phyloP scores from a whole-genome alignment of 768 basidiomycete species.

The Psilocybe azurescens region DNA sequence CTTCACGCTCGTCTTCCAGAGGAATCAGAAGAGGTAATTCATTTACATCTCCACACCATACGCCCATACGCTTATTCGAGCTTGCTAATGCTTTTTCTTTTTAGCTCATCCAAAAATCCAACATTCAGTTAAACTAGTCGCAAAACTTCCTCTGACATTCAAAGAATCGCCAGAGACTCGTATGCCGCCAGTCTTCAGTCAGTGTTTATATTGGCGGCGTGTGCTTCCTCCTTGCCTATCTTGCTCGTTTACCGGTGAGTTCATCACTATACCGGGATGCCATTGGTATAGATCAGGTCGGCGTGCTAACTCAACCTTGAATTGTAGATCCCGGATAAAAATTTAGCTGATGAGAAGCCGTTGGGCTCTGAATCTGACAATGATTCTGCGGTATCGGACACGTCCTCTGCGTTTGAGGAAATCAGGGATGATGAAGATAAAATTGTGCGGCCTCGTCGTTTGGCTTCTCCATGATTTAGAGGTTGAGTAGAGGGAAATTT shows the following conservation, averaged over 20 bases:
- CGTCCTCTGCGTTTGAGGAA: slow-evolving; percentile 21
- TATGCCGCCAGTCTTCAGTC: slow-evolving; percentile 63
- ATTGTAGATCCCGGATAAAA: slow-evolving; percentile 45
- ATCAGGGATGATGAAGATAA: slow-evolving; percentile 27
- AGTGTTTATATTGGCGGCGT: slow-evolving; percentile 68
- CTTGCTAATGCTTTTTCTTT: neutral
- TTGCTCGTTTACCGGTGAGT: slow-evolving; percentile 66
- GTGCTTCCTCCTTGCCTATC: slow-evolving; percentile 62
- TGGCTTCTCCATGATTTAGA: slow-evolving; percentile 8
- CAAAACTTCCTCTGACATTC: slow-evolving; percentile 53
- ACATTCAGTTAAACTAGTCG: slow-evolving; percentile 62
- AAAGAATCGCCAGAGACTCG: slow-evolving; percentile 58
- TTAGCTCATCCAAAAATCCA: slow-evolving; percentile 68
- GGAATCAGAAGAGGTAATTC: slow-evolving; percentile 55
- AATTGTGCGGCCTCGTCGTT: slow-evolving; percentile 23
- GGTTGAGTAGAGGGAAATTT: too few relatives aligned
- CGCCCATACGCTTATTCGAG: too few relatives aligned
- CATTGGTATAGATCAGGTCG: neutral
- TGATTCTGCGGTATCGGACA: slow-evolving; percentile 13
- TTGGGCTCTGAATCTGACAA: slow-evolving; percentile 14
- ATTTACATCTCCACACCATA: neutral
- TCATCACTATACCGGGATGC: neutral
- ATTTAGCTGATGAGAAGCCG: slow-evolving; percentile 36
- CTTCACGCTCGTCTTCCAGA: slow-evolving; percentile 56
- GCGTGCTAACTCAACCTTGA: neutral